These are phyloP conservation scores for Pyrenopolyporus hunteri DNA, from an alignment of 495 filamentous ascomycete species.

Conservation along the genomic window DNA sequence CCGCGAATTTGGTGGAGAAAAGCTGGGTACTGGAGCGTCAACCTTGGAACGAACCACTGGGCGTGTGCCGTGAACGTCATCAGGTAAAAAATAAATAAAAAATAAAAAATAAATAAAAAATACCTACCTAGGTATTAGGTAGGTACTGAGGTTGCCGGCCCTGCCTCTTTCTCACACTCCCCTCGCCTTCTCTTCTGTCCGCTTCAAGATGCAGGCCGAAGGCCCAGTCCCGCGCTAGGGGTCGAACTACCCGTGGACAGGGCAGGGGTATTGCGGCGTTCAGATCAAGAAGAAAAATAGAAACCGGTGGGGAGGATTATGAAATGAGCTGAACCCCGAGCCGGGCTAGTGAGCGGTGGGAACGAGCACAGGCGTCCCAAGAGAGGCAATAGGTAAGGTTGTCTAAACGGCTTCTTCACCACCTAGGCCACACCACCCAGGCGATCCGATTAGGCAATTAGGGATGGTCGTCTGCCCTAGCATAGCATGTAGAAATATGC, in stretches of 20 bases:
- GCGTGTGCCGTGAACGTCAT: slow-evolving; percentile 21
- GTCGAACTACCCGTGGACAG: slow-evolving; percentile 20
- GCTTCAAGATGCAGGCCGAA: slow-evolving; percentile 22
- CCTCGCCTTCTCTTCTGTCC: slow-evolving; percentile 2
- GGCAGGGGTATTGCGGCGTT: slow-evolving; percentile 31
- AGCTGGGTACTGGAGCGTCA: slow-evolving; percentile 26
- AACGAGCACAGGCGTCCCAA: slow-evolving; percentile 10
- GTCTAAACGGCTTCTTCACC: slow-evolving; percentile 12
- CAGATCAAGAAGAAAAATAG: slow-evolving; percentile 30
- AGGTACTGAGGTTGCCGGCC: slow-evolving; percentile 4
- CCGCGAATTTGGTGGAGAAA: slow-evolving; percentile 24
- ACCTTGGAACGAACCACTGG: slow-evolving; percentile 29
- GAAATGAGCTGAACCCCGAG: slow-evolving; percentile 18
- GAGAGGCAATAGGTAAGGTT: slow-evolving; percentile 6
- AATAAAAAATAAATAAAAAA: no score
- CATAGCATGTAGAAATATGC: slow-evolving; percentile 34
- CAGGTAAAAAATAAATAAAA: no score
- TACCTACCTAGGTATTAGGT: neutral
- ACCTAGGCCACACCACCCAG: slow-evolving; percentile 10
- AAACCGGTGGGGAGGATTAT: slow-evolving; percentile 24
- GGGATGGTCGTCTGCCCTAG: slow-evolving; percentile 15
- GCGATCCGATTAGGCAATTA: slow-evolving; percentile 30
- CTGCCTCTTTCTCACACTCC: no score
- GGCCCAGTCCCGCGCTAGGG: slow-evolving; percentile 28
- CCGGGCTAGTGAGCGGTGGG: slow-evolving; percentile 1